Evolutionary conservation across 352 stramenopile species (phyloP), one percentile per base, ranked within the genome.

Genomic region (Poterioochromonas sp.): DNA sequence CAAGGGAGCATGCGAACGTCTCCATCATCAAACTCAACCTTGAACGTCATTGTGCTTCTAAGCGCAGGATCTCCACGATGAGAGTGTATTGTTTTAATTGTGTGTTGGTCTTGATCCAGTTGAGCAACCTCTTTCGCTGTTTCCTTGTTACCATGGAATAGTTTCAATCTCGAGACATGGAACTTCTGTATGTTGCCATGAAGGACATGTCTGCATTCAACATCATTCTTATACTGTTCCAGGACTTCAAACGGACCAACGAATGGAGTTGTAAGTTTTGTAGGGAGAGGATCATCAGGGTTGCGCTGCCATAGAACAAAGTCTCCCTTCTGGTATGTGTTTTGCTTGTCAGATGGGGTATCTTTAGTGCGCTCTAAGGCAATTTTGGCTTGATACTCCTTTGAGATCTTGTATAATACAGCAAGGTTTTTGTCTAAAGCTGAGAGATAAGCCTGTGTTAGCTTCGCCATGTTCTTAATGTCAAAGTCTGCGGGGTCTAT

Each of bases 301-400:
- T 70, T 37, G 5, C 11, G 47, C 11, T 58, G 11, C 3, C 15
- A 63, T 26, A 77, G 35, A 41, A 77, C 70, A 18, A 77, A 70
- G 37, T 77, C 70, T 15, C 70, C 70, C 26, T 35, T 37, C 70
- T 77, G 70, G 70, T 43, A 77, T 32, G 12, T 64, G 70, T 77
- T 58, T 20, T 73, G 63, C 11, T 35, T 20, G 5, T 68, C 34
- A 11, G 5, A 5, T 54, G 44, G 44, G 11, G 26, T 68, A 68
- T 68, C 58, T 26, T 68, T 32, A 39, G 58, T 68, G 34, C 58
- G 58, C 34, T 68, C 26, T 39, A n/a, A 26, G 5, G 34, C 58
- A 11, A 68, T 11, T 35, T 68, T 26, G 11, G 5, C 15, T 35
- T 68, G 58, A 68, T n/a, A 68, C 34, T 68, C 26, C 58, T 18